Percentiles rank a stretch among this genome's conserved stretches.
Evolutionary conservation across 306 rosid species (phyloP).

Genomic region (Malus sylvestris): DNA sequence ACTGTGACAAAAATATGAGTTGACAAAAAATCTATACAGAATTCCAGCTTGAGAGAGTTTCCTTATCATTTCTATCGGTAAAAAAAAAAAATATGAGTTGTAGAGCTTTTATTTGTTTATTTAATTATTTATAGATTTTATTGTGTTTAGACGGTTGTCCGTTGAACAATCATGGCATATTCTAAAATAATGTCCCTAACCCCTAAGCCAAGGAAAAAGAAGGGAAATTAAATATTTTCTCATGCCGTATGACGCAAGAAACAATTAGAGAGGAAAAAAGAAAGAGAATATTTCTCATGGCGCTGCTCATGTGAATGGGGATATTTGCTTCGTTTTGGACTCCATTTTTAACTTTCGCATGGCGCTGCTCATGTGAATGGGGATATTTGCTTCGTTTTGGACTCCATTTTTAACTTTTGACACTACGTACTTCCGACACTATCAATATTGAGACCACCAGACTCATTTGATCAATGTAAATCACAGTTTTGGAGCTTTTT

Average conservation of each 20-base stretch:
- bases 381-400: not conserved
- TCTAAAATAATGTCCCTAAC: not conserved
- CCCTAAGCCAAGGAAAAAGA: not conserved
- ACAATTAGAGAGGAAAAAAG: not conserved
- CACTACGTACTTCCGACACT: too few relatives aligned
- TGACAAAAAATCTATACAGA: too few relatives aligned
- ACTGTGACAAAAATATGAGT: too few relatives aligned
- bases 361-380: not conserved
- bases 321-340: not conserved
- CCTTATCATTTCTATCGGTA: too few relatives aligned
- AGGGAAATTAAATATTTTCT: too few relatives aligned
- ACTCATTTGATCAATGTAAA: too few relatives aligned
- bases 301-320: not conserved
- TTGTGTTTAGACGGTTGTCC: not conserved
- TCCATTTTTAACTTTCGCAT: not conserved
- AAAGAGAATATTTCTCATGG: not conserved
- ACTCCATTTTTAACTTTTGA: too few relatives aligned
- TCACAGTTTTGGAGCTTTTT: too few relatives aligned
- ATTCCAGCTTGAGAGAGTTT: too few relatives aligned
- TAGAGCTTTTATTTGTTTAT: not conserved
- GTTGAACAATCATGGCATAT: conserved; percentile 11
- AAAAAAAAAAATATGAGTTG: not conserved
- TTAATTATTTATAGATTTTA: not conserved
- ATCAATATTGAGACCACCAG: too few relatives aligned
- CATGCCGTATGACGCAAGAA: too few relatives aligned